Conservation (phyloP, 164 flowering plant genomes). For the Brasenia schreberi region DNA sequence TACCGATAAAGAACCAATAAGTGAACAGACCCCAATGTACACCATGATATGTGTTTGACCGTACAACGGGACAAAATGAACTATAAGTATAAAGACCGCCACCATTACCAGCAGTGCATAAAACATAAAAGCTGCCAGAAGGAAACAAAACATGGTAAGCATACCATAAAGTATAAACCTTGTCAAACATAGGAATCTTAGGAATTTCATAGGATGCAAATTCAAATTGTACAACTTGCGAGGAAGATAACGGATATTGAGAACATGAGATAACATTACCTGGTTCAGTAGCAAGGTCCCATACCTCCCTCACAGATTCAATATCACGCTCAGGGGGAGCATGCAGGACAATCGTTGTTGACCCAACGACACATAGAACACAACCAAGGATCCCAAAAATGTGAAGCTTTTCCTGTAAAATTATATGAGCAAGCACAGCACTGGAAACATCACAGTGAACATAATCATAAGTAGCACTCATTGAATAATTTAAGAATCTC, state of each 20-base stretch:
- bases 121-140: conserved; percentile 49
- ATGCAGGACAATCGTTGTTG: conserved; percentile 77
- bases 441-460: conserved; percentile 25
- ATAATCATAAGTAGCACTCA: neutral
- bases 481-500: neutral
- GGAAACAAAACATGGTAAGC: conserved; percentile 2
- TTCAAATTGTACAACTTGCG: neutral
- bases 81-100: conserved; percentile 34
- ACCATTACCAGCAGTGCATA: conserved; percentile 48
- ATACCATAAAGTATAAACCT: too few relatives aligned
- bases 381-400: conserved; percentile 81
- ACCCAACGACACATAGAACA: conserved; percentile 73
- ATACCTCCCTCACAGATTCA: conserved; percentile 71
- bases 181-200: too few relatives aligned
- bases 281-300: conserved; percentile 89
- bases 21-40: conserved; percentile 71
- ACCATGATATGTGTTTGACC: conserved; percentile 76
- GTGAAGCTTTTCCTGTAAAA: conserved; percentile 63
- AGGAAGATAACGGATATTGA: neutral
- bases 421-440: conserved; percentile 79
- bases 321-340: conserved; percentile 80
- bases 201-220: too few relatives aligned
- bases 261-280: conserved; percentile 20
- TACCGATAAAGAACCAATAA: conserved; percentile 67
- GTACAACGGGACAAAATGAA: conserved; percentile 48